Evolutionary conservation across 768 basidiomycete species (phyloP), one percentile per base, ranked within the genome.

Genomic region (Rhodotorula graminis): DNA sequence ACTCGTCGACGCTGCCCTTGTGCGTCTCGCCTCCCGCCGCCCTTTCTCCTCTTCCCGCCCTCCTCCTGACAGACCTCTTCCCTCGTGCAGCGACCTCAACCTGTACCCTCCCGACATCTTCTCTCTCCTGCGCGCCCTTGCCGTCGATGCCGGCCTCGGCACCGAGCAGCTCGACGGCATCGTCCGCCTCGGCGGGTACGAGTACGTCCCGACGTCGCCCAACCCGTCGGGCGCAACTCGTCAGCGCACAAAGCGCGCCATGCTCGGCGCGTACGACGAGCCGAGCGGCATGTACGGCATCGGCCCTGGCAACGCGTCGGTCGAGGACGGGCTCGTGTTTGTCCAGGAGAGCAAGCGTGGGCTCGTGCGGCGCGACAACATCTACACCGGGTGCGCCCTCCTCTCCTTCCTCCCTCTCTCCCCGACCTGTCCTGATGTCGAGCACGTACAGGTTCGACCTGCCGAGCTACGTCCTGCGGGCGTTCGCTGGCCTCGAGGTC

Each of bases 61-160:
- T 19, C 50, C 16, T 19, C 11, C 33, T 37, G 29, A 46, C 44
- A n/a, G 31, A 6, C 33, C 2, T 12, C 14, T 15, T 29, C 6
- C n/a, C 47, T 25, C 31, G 0, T 81, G 86, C 69, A 81, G 90
- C 65, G 81, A 86, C 76, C 85, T 90, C 85, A 89, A 90, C 78
- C 84, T 87, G 73, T 86, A 89, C 71, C 73, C 88, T 29, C 80
- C 85, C 16, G 81, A 85, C n/a, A 82, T 91, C 50, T 90, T 91
- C 79, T 88, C 88, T 0, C 82, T 90, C 33, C 88, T 88, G 46
- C 85, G 88, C n/a, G 82, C 84, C 10, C 83, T 90, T 19, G 88
- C 88, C 8, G 83, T 87, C 21, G 83, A 87, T 67, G 88, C 88
- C 18, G 87, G 88, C 2, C 78, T 88, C 64, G 82, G 85, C 70